Percentiles rank a stretch among this genome's conserved stretches.
Conservation (phyloP, 129 eudicot species). For the Chrysanthemum seticuspe region DNA sequence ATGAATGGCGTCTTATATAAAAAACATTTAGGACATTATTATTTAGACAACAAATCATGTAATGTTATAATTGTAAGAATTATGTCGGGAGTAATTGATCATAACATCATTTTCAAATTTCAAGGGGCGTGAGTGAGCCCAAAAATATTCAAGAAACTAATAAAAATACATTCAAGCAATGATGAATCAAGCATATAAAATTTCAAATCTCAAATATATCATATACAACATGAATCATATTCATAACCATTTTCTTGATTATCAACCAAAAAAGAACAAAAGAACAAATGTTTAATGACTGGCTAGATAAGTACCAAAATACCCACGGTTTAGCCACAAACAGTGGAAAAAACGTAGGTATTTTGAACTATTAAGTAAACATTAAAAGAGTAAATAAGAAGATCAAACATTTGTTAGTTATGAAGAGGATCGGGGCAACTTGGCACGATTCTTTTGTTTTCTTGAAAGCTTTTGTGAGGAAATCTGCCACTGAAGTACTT, state of each 20-base stretch:
- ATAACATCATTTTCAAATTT: background rate
- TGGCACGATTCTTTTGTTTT: constrained; percentile 68
- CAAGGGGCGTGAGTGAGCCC: background rate
- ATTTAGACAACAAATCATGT: background rate
- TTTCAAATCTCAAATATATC: constrained; percentile 18
- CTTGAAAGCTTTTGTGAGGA: constrained; percentile 43
- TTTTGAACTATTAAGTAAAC: constrained; percentile 45
- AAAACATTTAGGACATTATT: background rate
- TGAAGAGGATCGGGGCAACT: constrained; percentile 99
- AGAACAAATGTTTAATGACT: constrained; percentile 1
- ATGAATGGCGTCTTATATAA: background rate
- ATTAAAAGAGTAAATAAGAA: background rate
- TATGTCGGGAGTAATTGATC: background rate
- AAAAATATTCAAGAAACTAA: background rate
- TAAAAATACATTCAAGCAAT: constrained; percentile 9
- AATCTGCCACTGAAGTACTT: constrained; percentile 49
- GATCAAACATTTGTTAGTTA: constrained; percentile 38
- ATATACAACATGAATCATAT: constrained; percentile 56
- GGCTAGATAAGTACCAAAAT: constrained; percentile 55
- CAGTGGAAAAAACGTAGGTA: constrained; percentile 78
- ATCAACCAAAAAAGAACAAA: constrained; percentile 5
- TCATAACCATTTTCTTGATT: constrained; percentile 36
- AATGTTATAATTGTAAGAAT: background rate
- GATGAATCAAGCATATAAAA: constrained; percentile 1
- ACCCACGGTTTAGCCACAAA: constrained; percentile 79